A percentile compares a stretch with the other conserved stretches of the same genome.
Conservation (phyloP, 148 eudicot species). For the Salicornia ramosissima region DNA sequence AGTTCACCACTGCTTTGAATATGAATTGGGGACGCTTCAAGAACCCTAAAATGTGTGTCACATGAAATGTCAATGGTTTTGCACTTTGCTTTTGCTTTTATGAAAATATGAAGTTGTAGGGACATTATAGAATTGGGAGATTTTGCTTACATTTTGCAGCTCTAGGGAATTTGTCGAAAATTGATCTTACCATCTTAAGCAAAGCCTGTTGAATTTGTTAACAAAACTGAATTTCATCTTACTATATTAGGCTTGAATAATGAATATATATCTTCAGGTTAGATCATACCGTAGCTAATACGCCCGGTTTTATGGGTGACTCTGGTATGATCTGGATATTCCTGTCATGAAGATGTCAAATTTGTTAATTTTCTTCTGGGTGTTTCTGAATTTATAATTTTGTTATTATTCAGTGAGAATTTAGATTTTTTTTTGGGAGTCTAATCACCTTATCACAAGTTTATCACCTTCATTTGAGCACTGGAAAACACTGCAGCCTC, state of each 20-base stretch:
- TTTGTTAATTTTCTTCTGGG: background rate
- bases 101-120: background rate
- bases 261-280: background rate
- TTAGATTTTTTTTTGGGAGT: background rate
- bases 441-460: constrained; percentile 52
- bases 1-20: constrained; percentile 30
- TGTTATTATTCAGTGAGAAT: background rate
- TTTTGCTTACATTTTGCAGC: constrained; percentile 58
- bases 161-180: constrained; percentile 67
- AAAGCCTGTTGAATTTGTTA: constrained; percentile 34
- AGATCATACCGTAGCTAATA: constrained; percentile 53
- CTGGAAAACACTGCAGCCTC: constrained; percentile 67
- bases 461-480: constrained; percentile 41
- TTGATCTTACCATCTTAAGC: constrained; percentile 47
- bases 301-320: constrained; percentile 84
- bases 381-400: too few species aligned
- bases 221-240: background rate
- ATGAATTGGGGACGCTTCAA: constrained; percentile 55
- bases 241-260: background rate
- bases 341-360: constrained; percentile 35
- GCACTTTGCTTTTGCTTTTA: background rate
- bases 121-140: background rate
- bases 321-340: constrained; percentile 60
- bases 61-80: background rate
- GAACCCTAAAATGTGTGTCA: constrained; percentile 51